Evolutionary conservation across 768 basidiomycete genomes (phyloP).

Genomic region (Trametes cingulata): DNA sequence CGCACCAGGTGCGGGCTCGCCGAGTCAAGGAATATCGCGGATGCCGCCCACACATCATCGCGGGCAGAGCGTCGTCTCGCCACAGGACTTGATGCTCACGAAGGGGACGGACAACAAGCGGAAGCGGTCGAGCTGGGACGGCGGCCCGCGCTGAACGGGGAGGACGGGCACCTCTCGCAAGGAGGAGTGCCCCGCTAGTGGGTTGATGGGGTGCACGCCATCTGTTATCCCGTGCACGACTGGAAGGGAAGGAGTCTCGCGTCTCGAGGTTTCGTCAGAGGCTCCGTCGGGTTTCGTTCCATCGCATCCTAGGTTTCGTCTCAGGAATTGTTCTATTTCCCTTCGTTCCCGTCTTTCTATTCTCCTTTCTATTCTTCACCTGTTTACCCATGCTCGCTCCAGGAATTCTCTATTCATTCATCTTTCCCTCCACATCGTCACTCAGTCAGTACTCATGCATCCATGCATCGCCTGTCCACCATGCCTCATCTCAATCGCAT

Average conservation of each 20-base stretch:
- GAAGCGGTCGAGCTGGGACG: conserved; percentile 61
- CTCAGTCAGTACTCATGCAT: background rate
- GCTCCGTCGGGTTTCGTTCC: background rate
- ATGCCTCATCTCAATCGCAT: conserved; percentile 9
- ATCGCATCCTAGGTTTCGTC: background rate
- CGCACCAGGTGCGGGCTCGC: background rate
- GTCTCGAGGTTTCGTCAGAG: background rate
- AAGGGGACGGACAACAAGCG: conserved; percentile 53
- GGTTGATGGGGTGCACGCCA: background rate
- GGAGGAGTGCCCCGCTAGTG: no score
- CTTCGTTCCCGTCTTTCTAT: background rate
- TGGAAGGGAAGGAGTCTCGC: no score
- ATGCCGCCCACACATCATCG: conserved; percentile 43
- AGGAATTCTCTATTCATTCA: background rate
- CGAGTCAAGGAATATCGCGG: conserved; percentile 14
- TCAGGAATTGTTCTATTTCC: background rate
- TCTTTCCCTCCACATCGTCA: background rate
- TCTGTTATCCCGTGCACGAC: background rate
- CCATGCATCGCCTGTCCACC: conserved; percentile 6
- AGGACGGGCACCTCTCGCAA: background rate
- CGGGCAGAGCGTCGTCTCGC: conserved; percentile 53
- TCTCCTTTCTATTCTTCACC: background rate
- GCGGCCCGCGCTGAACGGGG: conserved; percentile 32
- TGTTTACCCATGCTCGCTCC: background rate
- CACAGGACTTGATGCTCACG: conserved; percentile 51